Conservation (phyloP, 2,329 filamentous ascomycete species). For the Aspergillus tubingensis region DNA sequence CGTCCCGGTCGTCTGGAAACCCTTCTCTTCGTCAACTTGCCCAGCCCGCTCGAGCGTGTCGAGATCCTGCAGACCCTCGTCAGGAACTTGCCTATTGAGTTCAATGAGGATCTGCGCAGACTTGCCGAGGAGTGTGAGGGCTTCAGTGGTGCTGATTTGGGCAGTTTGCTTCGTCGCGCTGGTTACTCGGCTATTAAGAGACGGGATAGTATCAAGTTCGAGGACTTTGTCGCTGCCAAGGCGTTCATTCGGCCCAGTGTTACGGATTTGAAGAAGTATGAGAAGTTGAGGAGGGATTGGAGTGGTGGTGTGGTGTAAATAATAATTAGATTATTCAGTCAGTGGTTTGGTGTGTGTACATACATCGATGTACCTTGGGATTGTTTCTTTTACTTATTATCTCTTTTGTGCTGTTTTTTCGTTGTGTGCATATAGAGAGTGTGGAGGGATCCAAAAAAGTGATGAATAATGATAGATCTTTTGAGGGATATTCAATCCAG, state of each 20-base stretch:
- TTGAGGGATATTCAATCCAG: too few species aligned
- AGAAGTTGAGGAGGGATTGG: conserved; percentile 55
- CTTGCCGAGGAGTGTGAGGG: conserved; percentile 74
- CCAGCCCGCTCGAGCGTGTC: conserved; percentile 73
- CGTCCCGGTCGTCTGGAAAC: conserved; percentile 87
- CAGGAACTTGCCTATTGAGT: conserved; percentile 54
- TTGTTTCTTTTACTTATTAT: too few species aligned
- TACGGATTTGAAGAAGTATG: conserved; percentile 60
- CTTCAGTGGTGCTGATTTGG: conserved; percentile 73
- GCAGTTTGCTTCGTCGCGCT: conserved; percentile 60
- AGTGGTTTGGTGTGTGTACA: neutral
- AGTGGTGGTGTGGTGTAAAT: conserved; percentile 38
- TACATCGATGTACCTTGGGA: neutral
- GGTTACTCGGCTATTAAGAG: conserved; percentile 58
- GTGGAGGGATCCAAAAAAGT: too few species aligned
- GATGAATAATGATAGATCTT: too few species aligned
- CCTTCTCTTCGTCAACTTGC: conserved; percentile 85
- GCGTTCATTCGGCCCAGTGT: conserved; percentile 52
- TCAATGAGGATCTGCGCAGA: conserved; percentile 57
- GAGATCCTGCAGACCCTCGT: conserved; percentile 76
- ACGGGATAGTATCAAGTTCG: conserved; percentile 48
- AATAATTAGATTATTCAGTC: neutral
- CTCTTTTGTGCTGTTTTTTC: too few species aligned
- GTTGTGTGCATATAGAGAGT: too few species aligned
- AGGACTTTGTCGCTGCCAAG: conserved; percentile 46